These are phyloP conservation scores for Arthrobotrys sphaeroides DNA, from an alignment of 2,329 filamentous ascomycete genomes.

Conservation along the genomic window DNA sequence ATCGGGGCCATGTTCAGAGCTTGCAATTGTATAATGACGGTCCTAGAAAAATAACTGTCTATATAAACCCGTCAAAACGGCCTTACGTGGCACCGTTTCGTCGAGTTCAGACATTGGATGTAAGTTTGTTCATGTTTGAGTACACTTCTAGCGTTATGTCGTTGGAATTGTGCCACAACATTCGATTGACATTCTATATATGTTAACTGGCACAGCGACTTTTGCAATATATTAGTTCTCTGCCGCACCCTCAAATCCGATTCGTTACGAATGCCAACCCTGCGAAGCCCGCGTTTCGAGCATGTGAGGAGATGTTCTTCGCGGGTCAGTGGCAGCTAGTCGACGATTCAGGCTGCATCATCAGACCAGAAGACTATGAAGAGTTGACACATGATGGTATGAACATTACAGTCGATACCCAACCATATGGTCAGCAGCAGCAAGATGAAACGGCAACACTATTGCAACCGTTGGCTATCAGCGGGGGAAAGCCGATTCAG, in stretches of 20 bases:
- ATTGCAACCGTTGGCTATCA: slow-evolving; percentile 7
- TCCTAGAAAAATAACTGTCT: slow-evolving; percentile 28
- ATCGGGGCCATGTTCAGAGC: slow-evolving; percentile 2
- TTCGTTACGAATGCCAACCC: slow-evolving; percentile 29
- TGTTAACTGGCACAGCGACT: slow-evolving; percentile 32
- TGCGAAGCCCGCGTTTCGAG: slow-evolving; percentile 16
- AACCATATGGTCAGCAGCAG: slow-evolving; percentile 5
- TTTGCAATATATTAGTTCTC: slow-evolving; percentile 31
- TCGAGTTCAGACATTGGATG: slow-evolving; percentile 39
- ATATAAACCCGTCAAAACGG: slow-evolving; percentile 41
- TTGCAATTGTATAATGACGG: slow-evolving; percentile 10
- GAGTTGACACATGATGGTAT: slow-evolving; percentile 44
- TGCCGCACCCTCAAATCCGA: slow-evolving; percentile 44
- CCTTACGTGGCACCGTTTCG: slow-evolving; percentile 45
- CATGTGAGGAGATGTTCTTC: slow-evolving; percentile 33
- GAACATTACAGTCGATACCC: slow-evolving; percentile 44
- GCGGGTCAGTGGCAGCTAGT: slow-evolving; percentile 46
- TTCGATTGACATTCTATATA: neutral
- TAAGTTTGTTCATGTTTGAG: neutral
- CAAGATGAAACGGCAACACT: neutral
- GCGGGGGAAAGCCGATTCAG: neutral
- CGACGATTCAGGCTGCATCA: slow-evolving; percentile 37
- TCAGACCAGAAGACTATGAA: slow-evolving; percentile 45
- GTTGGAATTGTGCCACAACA: neutral
- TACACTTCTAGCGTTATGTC: neutral